Evolutionary conservation across 2,329 filamentous ascomycete genomes (phyloP).

Genomic region (Mycosphaerella sp.): DNA sequence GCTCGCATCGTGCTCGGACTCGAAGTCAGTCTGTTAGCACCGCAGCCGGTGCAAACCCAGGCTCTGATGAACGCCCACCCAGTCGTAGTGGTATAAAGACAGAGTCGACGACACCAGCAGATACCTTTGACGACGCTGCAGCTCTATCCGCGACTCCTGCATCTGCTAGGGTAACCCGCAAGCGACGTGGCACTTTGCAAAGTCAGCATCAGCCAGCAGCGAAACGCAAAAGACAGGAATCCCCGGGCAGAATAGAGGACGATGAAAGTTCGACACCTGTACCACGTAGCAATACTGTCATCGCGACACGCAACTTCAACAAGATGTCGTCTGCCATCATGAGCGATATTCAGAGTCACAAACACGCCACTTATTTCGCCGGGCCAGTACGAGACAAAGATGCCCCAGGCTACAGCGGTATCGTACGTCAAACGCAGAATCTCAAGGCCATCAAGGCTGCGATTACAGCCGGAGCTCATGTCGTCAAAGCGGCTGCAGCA

Average conservation of each 20-base stretch:
- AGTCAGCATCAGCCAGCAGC: constrained; percentile 26
- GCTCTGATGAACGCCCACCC: constrained; percentile 37
- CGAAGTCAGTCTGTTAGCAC: constrained; percentile 47
- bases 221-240: constrained; percentile 41
- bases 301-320: constrained; percentile 45
- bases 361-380: constrained; percentile 48
- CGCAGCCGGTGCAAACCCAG: constrained; percentile 38
- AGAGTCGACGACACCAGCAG: constrained; percentile 44
- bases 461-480: constrained; percentile 47
- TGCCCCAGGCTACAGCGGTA: constrained; percentile 48
- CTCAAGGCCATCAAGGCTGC: constrained; percentile 48
- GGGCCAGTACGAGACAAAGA: constrained; percentile 46
- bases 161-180: constrained; percentile 28
- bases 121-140: constrained; percentile 37
- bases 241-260: constrained; percentile 20
- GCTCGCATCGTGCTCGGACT: constrained; percentile 41
- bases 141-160: constrained; percentile 25
- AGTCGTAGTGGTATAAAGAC: constrained; percentile 40
- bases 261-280: constrained; percentile 19
- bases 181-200: constrained; percentile 34
- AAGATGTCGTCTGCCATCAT: constrained; percentile 45
- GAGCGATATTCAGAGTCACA: constrained; percentile 48
- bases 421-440: constrained; percentile 48
- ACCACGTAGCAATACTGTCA: constrained; percentile 33
- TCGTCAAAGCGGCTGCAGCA: constrained; percentile 49